These are phyloP conservation scores for Mortierella sp. DNA, from an alignment of 371 early-diverging fungal species.

Conservation along the genomic window DNA sequence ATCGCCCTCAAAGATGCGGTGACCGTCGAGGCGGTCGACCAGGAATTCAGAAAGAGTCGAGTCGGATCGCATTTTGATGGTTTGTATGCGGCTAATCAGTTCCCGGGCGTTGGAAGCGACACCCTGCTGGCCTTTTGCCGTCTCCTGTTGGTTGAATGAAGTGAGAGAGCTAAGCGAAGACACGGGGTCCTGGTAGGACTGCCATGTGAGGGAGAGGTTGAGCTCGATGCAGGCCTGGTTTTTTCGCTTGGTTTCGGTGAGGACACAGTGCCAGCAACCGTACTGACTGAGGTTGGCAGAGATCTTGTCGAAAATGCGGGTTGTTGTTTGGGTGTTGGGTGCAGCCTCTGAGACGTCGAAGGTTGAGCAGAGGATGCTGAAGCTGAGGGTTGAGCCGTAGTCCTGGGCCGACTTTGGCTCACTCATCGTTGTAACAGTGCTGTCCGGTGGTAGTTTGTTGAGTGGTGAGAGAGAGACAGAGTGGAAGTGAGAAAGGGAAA, in stretches of 20 bases:
- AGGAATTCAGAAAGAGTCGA: constrained; percentile 39
- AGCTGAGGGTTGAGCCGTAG: constrained; percentile 30
- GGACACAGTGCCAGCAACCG: constrained; percentile 36
- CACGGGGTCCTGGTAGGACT: neutral
- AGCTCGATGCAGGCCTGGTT: constrained; percentile 19
- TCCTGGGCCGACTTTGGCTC: constrained; percentile 7
- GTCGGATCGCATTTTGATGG: constrained; percentile 37
- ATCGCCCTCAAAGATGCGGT: constrained; percentile 21
- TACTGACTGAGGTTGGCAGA: constrained; percentile 17
- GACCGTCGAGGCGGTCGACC: constrained; percentile 28
- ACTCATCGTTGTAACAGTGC: neutral
- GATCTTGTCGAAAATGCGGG: constrained; percentile 20
- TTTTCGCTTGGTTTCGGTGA: constrained; percentile 33
- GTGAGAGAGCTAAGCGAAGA: neutral
- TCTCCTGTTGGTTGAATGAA: neutral
- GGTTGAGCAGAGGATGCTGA: constrained; percentile 22
- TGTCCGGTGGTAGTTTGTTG: neutral
- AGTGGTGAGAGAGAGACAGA: neutral
- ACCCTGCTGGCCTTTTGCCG: neutral
- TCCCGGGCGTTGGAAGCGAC: neutral
- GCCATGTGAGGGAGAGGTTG: constrained; percentile 31
- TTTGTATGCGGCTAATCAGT: constrained; percentile 26
- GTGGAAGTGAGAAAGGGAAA: neutral
- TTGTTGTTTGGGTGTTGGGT: constrained; percentile 7
- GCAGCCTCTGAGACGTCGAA: constrained; percentile 4